Evolutionary conservation across 73 alveolate species (phyloP), one percentile per base, ranked within the genome.

Genomic region (Symbiodinium pilosum): DNA sequence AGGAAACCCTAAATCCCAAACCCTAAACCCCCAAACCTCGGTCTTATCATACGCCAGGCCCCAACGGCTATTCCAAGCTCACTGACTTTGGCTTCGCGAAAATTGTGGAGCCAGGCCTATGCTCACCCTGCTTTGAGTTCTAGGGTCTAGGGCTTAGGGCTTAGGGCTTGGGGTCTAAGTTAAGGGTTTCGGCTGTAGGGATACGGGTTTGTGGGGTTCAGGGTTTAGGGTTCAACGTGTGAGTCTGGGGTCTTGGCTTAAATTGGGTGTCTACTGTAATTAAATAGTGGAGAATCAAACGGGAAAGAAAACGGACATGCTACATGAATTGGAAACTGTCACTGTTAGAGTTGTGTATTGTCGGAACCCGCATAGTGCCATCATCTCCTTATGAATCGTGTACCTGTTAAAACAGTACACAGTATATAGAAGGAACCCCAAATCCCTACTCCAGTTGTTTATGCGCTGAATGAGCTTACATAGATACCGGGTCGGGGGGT

Each of bases 41-140:
- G 34, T 26, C 32, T 56, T 5, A 40, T 26, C 2, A 21, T 39
- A 6, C 32, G 42, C 32, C 4, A 81, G 96, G 87, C 51, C 96
- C 96, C 26, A 91, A 99, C 59, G 99, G 99, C 51, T 99, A 99
- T 99, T 94, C 99, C 91, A 99, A 99, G 99, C 99, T 99, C 47
- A 99, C 99, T 38, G 99, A 99, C 94, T 99, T 99, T 99, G 99
- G 99, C 73, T 99, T 99, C 91, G 99, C 99, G 39, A 99, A 99
- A 99, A 99, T 99, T 64, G 99, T 99, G 94, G 99, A 99, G 95
- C 99, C 96, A 69, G 96, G 96, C 43, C 44, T 28, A n/a, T n/a
- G 39, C 83, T 7, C 14, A 28, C 83, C 32, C 39, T 16, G 75
- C 26, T 56, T 3, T 11, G 38, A 56, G 26, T 11, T 56, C 26